Evolutionary conservation across 2,329 filamentous ascomycete species (phyloP).

Genomic region (Monilinia polystroma): DNA sequence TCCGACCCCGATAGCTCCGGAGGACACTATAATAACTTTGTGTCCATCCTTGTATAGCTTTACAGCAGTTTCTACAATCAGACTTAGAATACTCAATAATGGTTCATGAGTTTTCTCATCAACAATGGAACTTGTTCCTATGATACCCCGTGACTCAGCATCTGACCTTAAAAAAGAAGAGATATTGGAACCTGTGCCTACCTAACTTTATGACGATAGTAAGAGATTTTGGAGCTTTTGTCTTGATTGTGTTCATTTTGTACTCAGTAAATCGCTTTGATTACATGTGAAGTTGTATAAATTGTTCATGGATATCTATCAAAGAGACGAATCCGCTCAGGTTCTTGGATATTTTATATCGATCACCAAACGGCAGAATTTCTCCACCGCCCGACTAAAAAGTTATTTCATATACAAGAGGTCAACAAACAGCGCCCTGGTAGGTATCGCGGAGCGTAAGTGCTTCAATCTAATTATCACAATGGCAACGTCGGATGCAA

Average conservation of each 20-base stretch:
- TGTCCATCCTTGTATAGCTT: slow-evolving; percentile 88
- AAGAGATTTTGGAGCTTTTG: slow-evolving; percentile 55
- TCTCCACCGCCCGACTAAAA: slow-evolving; percentile 14
- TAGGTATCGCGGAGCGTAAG: neutral
- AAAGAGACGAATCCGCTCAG: neutral
- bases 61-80: slow-evolving; percentile 92
- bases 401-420: neutral
- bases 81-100: slow-evolving; percentile 81
- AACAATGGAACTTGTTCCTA: slow-evolving; percentile 99
- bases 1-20: slow-evolving; percentile 92
- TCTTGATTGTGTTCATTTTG: slow-evolving; percentile 36
- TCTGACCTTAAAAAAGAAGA: neutral
- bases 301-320: neutral
- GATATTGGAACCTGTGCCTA: slow-evolving; percentile 38
- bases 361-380: slow-evolving; percentile 10
- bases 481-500: slow-evolving; percentile 22
- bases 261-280: neutral
- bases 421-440: neutral
- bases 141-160: slow-evolving; percentile 21
- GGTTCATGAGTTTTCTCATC: slow-evolving; percentile 95
- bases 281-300: neutral
- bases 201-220: slow-evolving; percentile 70
- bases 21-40: slow-evolving; percentile 92
- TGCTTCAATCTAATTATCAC: neutral
- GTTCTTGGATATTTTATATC: neutral